phyloP scores from a whole-genome alignment of 768 basidiomycete species.

The Amanita polypyramis region DNA sequence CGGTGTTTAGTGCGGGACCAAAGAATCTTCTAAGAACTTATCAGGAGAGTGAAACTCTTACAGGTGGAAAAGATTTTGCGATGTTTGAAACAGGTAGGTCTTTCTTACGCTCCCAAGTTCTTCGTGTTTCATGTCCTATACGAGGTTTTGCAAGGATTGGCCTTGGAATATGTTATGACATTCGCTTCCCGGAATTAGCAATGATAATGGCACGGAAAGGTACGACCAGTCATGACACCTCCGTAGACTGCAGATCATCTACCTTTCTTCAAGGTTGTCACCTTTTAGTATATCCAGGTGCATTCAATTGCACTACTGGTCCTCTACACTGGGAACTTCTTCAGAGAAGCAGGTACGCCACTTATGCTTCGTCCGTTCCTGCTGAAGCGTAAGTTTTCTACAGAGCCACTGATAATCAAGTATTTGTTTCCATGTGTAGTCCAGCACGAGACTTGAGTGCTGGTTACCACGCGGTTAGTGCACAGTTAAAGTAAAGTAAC shows the following conservation, averaged over 20 bases:
- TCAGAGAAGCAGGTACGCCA: constrained; percentile 64
- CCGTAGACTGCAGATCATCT: neutral
- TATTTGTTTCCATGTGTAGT: constrained; percentile 94
- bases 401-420: constrained; percentile 93
- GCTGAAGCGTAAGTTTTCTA: neutral
- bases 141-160: constrained; percentile 96
- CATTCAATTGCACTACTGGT: constrained; percentile 94
- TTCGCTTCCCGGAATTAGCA: constrained; percentile 89
- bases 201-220: constrained; percentile 86
- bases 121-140: neutral
- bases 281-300: constrained; percentile 83
- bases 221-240: constrained; percentile 15
- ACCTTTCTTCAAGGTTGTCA: constrained; percentile 52
- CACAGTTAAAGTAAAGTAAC: neutral
- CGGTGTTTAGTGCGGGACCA: neutral
- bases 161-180: constrained; percentile 93
- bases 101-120: neutral
- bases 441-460: constrained; percentile 80
- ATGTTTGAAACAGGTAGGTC: constrained; percentile 77
- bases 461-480: constrained; percentile 67
- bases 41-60: constrained; percentile 84
- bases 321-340: constrained; percentile 95
- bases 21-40: constrained; percentile 3
- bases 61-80: constrained; percentile 62
- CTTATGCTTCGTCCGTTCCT: neutral